A percentile compares a stretch with the other conserved stretches of the same genome.
These are phyloP conservation scores for Auricularia auricula-judae DNA, from an alignment of 768 basidiomycete species.

Conservation along the genomic window DNA sequence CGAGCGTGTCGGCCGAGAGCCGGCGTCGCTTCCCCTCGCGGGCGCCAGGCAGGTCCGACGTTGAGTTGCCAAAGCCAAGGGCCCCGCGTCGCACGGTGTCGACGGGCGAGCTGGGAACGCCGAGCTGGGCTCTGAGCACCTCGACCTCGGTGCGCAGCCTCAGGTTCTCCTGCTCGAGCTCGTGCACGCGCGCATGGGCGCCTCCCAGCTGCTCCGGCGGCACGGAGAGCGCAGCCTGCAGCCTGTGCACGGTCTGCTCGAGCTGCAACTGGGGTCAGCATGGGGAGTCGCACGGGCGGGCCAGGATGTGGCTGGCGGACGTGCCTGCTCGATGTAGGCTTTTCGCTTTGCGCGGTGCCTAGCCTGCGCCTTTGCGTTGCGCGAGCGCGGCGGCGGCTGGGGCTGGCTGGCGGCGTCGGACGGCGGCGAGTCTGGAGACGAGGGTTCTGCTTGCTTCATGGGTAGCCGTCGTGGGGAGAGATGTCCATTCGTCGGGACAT, in stretches of 20 bases:
- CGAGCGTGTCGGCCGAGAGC: neutral
- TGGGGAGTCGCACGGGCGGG: neutral
- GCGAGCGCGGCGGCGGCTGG: conserved; percentile 72
- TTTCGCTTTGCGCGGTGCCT: conserved; percentile 86
- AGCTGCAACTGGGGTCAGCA: conserved; percentile 35
- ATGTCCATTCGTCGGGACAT: neutral
- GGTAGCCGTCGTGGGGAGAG: neutral
- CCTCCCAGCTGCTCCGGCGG: conserved; percentile 67
- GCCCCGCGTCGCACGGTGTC: conserved; percentile 43
- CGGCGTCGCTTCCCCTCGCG: conserved; percentile 56
- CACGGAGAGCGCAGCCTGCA: conserved; percentile 63
- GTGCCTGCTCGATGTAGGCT: conserved; percentile 83
- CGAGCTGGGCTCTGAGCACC: conserved; percentile 56
- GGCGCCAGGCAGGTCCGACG: conserved; percentile 55
- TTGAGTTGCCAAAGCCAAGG: neutral
- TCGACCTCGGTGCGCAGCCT: conserved; percentile 51
- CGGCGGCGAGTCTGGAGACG: neutral
- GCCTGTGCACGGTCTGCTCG: conserved; percentile 76
- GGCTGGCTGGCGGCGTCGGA: conserved; percentile 18
- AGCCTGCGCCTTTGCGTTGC: conserved; percentile 82
- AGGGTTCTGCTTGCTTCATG: neutral
- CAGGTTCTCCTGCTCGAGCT: conserved; percentile 72
- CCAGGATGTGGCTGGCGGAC: conserved; percentile 7
- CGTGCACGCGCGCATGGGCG: conserved; percentile 63
- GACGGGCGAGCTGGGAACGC: conserved; percentile 31